phyloP scores from a whole-genome alignment of 73 alveolate genomes.

The Durusdinium trenchii region DNA sequence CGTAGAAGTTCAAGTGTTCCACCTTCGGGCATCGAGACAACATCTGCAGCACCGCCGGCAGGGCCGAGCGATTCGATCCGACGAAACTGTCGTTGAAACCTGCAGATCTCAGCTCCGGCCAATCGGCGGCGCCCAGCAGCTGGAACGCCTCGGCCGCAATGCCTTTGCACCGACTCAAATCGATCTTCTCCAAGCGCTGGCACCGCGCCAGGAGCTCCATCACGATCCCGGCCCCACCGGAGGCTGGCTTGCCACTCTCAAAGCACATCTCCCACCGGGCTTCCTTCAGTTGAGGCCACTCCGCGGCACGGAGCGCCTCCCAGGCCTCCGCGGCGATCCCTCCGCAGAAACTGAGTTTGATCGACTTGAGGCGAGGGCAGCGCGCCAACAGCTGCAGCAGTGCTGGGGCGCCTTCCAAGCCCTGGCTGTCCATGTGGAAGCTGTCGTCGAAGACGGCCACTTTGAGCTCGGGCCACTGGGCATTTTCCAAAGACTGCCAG shows the following conservation, averaged over 20 bases:
- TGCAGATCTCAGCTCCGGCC: neutral
- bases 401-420: neutral
- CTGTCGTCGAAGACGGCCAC: neutral
- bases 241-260: neutral
- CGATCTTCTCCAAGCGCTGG: neutral
- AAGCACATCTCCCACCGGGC: neutral
- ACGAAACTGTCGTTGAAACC: neutral
- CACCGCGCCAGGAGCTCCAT: neutral
- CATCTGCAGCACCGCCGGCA: neutral
- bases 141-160: neutral
- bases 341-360: neutral
- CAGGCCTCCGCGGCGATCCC: conserved; percentile 14
- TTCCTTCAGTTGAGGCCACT: neutral
- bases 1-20: neutral
- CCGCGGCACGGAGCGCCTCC: neutral
- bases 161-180: neutral
- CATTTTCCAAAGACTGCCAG: neutral
- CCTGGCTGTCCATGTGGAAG: neutral
- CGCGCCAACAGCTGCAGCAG: conserved; percentile 11
- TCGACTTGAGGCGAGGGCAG: neutral
- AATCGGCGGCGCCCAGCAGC: neutral
- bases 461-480: neutral
- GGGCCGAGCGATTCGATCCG: neutral
- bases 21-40: neutral
- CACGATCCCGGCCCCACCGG: neutral